phyloP scores from a whole-genome alignment of 441 rosid species.

The Omphalea diandra region DNA sequence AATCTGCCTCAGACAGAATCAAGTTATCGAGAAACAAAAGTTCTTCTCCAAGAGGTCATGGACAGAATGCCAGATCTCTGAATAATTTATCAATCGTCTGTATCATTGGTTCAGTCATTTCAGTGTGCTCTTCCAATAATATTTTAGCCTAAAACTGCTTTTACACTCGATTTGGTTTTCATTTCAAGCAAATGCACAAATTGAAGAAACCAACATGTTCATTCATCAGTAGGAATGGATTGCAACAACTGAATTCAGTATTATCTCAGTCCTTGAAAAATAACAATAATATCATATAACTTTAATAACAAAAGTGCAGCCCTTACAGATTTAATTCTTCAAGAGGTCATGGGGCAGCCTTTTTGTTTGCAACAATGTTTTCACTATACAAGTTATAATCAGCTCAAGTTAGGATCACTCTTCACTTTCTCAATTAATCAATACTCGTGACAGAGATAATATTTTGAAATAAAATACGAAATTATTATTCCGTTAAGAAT shows the following conservation, averaged over 20 bases:
- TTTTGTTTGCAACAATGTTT: constrained; percentile 18
- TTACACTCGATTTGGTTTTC: background rate
- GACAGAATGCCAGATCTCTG: constrained; percentile 44
- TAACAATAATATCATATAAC: constrained; percentile 20
- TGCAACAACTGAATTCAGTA: constrained; percentile 5
- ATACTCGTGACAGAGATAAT: constrained; percentile 24
- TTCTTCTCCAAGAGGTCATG: constrained; percentile 76
- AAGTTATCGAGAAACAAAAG: constrained; percentile 50
- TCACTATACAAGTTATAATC: constrained; percentile 48
- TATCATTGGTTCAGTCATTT: background rate
- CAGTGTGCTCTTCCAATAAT: no score
- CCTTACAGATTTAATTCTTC: constrained; percentile 9
- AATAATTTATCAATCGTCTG: background rate
- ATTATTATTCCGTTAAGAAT: background rate
- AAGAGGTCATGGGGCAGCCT: constrained; percentile 4
- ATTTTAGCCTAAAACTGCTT: no score
- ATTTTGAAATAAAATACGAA: constrained; percentile 9
- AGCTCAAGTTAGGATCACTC: constrained; percentile 46
- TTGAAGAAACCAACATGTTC: no score
- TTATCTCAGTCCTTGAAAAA: constrained; percentile 20
- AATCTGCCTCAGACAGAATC: constrained; percentile 58
- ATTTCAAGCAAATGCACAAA: background rate
- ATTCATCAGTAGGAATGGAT: no score
- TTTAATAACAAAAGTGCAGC: background rate
- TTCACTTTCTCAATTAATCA: constrained; percentile 25